Percentiles rank a stretch among this genome's conserved stretches.
Evolutionary conservation across 305 asterid genomes (phyloP).

Genomic region (Stenogyne calaminthoides): DNA sequence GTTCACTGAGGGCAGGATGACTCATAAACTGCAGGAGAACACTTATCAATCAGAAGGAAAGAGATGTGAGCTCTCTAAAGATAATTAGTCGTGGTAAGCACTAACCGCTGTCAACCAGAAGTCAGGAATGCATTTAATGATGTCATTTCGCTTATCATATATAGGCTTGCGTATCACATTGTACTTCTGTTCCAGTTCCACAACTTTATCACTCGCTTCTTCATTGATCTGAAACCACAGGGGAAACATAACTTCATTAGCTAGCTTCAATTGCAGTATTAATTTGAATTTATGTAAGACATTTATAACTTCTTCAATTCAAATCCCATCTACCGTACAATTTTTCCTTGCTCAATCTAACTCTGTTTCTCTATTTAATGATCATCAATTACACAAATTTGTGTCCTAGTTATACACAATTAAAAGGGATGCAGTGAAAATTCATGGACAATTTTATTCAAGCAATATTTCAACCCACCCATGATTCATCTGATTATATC

Average conservation of each 20-base stretch:
- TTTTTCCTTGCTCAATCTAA: neutral
- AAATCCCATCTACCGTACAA: neutral
- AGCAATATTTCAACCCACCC: neutral
- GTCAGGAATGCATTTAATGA: conserved; percentile 74
- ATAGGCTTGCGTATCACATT: conserved; percentile 75
- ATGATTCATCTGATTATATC: neutral
- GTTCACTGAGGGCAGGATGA: conserved; percentile 84
- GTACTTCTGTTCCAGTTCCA: conserved; percentile 87
- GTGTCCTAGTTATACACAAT: conserved; percentile 10
- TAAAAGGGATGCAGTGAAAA: neutral
- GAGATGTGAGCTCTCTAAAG: neutral
- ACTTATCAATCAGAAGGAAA: neutral
- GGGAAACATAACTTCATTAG: neutral
- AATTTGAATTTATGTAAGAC: neutral
- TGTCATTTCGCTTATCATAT: conserved; percentile 72
- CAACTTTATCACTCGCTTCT: conserved; percentile 84
- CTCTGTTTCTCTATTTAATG: neutral
- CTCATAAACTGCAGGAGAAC: conserved; percentile 67
- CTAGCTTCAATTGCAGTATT: neutral
- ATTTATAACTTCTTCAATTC: neutral
- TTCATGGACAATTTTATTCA: neutral
- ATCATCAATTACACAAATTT: neutral
- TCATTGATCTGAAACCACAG: conserved; percentile 74
- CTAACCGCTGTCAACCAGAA: conserved; percentile 96
- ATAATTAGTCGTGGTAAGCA: conserved; percentile 24